Conservation (phyloP, 371 early-diverging fungal species). For the Mycotypha africana region DNA sequence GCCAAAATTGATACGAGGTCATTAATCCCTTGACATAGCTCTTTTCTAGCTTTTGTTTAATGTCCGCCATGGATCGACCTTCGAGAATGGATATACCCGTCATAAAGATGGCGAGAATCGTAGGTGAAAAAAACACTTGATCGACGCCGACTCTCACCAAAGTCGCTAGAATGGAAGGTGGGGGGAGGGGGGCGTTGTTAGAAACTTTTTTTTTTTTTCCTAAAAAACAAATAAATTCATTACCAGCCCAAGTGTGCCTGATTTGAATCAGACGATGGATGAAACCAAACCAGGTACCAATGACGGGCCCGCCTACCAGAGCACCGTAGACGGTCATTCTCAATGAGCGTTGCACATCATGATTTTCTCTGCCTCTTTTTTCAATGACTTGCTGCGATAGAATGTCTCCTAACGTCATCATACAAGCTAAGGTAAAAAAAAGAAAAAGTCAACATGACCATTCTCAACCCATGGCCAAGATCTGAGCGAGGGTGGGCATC, state of each 20-base stretch:
- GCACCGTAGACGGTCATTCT: slow-evolving; percentile 22
- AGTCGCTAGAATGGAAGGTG: slow-evolving; percentile 13
- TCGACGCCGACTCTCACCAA: slow-evolving; percentile 50
- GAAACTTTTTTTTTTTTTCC: background rate
- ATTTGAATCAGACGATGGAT: slow-evolving; percentile 16
- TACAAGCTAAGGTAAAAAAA: slow-evolving; percentile 5
- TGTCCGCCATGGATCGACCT: slow-evolving; percentile 38
- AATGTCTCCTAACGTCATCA: slow-evolving; percentile 23
- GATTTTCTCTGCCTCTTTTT: slow-evolving; percentile 16
- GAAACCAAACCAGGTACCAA: slow-evolving; percentile 27
- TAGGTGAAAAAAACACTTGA: slow-evolving; percentile 62
- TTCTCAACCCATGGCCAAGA: no score
- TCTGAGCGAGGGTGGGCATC: no score
- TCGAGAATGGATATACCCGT: slow-evolving; percentile 56
- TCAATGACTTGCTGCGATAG: slow-evolving; percentile 27
- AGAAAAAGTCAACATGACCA: no score
- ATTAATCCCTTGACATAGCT: slow-evolving; percentile 40
- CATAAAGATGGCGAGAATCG: slow-evolving; percentile 61
- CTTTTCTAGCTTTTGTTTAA: slow-evolving; percentile 48
- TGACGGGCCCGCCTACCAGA: slow-evolving; percentile 22
- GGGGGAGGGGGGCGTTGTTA: no score
- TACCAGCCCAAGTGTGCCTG: slow-evolving; percentile 15
- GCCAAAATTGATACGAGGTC: slow-evolving; percentile 73
- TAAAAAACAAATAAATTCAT: background rate
- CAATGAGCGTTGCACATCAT: slow-evolving; percentile 17